These are phyloP conservation scores for Microascus cirrosus DNA, from an alignment of 2,329 filamentous ascomycete genomes.

Conservation along the genomic window DNA sequence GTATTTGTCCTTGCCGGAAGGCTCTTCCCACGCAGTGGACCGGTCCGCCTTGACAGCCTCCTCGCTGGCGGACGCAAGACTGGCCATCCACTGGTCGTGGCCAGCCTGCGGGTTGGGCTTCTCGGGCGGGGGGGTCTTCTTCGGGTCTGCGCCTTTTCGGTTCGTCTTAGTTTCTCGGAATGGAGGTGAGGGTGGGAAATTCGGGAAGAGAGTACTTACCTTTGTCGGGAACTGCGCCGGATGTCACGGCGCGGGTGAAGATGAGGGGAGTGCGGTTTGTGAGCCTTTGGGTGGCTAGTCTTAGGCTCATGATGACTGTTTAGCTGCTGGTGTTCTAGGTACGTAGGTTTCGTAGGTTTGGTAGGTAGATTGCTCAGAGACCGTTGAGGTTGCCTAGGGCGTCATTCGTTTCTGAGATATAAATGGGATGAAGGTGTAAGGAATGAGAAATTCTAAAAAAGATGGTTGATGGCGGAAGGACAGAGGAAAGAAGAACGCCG, in stretches of 20 bases:
- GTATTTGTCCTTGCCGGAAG: constrained; percentile 23
- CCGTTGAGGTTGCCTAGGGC: no score
- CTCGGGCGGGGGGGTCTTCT: background rate
- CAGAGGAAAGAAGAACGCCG: background rate
- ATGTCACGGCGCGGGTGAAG: background rate
- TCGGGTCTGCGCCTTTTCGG: background rate
- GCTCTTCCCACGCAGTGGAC: constrained; percentile 7
- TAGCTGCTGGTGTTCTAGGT: background rate
- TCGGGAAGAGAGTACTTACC: background rate
- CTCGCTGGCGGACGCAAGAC: constrained; percentile 70
- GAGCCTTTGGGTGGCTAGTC: background rate
- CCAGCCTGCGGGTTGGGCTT: constrained; percentile 1
- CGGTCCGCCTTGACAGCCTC: constrained; percentile 63
- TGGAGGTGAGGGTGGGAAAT: background rate
- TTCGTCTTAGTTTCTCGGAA: background rate
- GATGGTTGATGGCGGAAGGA: background rate
- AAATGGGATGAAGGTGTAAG: background rate
- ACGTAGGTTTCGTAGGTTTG: no score
- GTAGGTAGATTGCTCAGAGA: no score
- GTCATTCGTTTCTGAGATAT: background rate
- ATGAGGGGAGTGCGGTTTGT: background rate
- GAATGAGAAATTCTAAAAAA: background rate
- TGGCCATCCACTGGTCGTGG: constrained; percentile 60
- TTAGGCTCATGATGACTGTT: background rate
- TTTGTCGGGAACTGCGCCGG: background rate